These are phyloP conservation scores for Leonotis leonurus DNA, from an alignment of 257 asterid genomes.

Conservation along the genomic window DNA sequence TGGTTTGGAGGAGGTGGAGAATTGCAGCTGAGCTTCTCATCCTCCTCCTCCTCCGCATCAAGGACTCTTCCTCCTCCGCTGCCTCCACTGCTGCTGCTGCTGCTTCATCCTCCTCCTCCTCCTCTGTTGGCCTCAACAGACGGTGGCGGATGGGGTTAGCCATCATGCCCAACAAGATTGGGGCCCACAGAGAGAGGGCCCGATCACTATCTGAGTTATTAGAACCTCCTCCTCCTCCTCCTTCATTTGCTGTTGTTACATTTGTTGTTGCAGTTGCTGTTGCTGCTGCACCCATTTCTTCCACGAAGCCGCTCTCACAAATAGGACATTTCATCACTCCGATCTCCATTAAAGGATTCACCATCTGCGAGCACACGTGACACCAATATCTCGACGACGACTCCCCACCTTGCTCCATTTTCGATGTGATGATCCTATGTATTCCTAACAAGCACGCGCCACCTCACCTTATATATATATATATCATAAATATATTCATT, in stretches of 20 bases:
- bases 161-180: constrained; percentile 71
- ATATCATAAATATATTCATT: too few relatives aligned
- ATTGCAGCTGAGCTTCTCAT: constrained; percentile 57
- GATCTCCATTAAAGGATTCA: constrained; percentile 49
- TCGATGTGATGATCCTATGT: too few relatives aligned
- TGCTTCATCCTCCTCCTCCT: constrained; percentile 34
- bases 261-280: too few relatives aligned
- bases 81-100: not conserved
- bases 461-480: too few relatives aligned
- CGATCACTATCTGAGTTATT: constrained; percentile 40
- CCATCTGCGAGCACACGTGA: constrained; percentile 57
- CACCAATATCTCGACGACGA: constrained; percentile 53
- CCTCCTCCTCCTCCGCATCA: constrained; percentile 22
- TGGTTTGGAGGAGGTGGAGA: constrained; percentile 65
- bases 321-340: constrained; percentile 61
- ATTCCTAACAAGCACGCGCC: too few relatives aligned
- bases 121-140: constrained; percentile 12
- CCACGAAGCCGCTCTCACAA: constrained; percentile 67
- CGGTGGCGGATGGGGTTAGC: constrained; percentile 42
- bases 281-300: constrained; percentile 54
- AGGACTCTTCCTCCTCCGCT: not conserved
- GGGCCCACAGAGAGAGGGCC: constrained; percentile 83
- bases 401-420: constrained; percentile 44
- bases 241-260: too few relatives aligned
- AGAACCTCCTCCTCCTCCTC: too few relatives aligned